phyloP scores from a whole-genome alignment of 371 early-diverging fungal genomes.

The Rhizopus microsporus region DNA sequence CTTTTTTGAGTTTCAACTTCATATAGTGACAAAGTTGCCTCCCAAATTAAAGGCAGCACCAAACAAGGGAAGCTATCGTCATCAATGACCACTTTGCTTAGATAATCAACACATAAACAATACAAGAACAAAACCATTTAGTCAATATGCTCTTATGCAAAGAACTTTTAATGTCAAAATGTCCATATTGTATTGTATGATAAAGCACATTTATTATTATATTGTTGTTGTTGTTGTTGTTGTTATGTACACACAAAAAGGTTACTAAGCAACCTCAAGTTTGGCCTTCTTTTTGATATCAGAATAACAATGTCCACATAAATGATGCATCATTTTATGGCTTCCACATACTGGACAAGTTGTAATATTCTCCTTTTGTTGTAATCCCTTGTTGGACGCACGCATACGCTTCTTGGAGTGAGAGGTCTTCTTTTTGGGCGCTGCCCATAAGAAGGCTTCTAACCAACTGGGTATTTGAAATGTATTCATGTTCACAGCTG shows the following conservation, averaged over 20 bases:
- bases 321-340: constrained; percentile 72
- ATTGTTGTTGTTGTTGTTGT: neutral
- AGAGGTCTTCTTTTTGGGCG: constrained; percentile 86
- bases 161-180: no score
- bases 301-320: constrained; percentile 76
- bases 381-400: constrained; percentile 77
- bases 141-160: no score
- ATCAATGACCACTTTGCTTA: no score
- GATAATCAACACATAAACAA: no score
- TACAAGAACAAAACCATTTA: no score
- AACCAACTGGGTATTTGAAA: constrained; percentile 52
- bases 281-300: constrained; percentile 57
- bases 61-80: no score
- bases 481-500: constrained; percentile 16
- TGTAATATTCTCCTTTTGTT: constrained; percentile 71
- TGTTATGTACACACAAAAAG: no score
- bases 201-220: no score
- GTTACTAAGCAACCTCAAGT: constrained; percentile 1
- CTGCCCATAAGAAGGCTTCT: constrained; percentile 71
- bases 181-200: no score
- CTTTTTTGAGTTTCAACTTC: no score
- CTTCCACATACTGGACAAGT: constrained; percentile 77
- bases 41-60: no score
- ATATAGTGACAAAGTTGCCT: no score
- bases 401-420: constrained; percentile 88